Percentiles rank a stretch among this genome's conserved stretches.
phyloP scores from a whole-genome alignment of 1,284 basidiomycete species.

The Mycocalia duriaeana region DNA sequence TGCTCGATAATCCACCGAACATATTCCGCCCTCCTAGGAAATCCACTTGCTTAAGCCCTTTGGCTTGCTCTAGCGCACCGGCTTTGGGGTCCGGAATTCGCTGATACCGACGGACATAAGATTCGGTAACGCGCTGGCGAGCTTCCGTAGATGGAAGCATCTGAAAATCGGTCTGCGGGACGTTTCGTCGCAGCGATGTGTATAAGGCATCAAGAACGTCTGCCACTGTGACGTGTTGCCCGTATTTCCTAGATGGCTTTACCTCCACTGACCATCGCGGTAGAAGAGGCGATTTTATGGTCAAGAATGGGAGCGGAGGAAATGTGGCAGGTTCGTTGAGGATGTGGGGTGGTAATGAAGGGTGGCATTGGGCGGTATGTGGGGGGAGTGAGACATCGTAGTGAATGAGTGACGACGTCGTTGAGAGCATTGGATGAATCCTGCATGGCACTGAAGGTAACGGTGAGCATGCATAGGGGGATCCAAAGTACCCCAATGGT shows the following conservation, averaged over 20 bases:
- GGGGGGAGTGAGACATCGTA: slow-evolving; percentile 21
- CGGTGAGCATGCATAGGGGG: slow-evolving; percentile 10
- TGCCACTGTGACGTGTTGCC: slow-evolving; percentile 25
- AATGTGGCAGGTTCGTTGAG: slow-evolving; percentile 29
- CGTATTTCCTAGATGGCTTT: slow-evolving; percentile 11
- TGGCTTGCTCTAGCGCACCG: slow-evolving; percentile 22
- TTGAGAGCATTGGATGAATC: slow-evolving; percentile 14
- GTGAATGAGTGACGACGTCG: slow-evolving; percentile 11
- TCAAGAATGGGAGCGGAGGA: slow-evolving; percentile 24
- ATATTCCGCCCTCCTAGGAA: slow-evolving; percentile 32
- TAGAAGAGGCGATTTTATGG: slow-evolving; percentile 22
- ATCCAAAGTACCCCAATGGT: slow-evolving; percentile 9
- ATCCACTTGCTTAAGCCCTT: slow-evolving; percentile 41
- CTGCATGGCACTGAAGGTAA: slow-evolving; percentile 2
- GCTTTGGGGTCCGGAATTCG: slow-evolving; percentile 16
- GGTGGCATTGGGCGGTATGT: slow-evolving; percentile 12
- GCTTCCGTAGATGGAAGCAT: slow-evolving; percentile 15
- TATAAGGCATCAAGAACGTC: slow-evolving; percentile 30
- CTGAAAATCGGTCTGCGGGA: slow-evolving; percentile 24
- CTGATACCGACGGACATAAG: slow-evolving; percentile 27
- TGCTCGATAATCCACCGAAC: slow-evolving; percentile 32
- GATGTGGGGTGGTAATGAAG: slow-evolving; percentile 16
- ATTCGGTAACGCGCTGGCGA: slow-evolving; percentile 19
- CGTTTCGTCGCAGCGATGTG: slow-evolving; percentile 21
- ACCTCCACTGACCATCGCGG: slow-evolving; percentile 28